Evolutionary conservation across 805 yeast genomes (phyloP), one percentile per base, ranked within the genome.

Genomic region (Candida awuae): DNA sequence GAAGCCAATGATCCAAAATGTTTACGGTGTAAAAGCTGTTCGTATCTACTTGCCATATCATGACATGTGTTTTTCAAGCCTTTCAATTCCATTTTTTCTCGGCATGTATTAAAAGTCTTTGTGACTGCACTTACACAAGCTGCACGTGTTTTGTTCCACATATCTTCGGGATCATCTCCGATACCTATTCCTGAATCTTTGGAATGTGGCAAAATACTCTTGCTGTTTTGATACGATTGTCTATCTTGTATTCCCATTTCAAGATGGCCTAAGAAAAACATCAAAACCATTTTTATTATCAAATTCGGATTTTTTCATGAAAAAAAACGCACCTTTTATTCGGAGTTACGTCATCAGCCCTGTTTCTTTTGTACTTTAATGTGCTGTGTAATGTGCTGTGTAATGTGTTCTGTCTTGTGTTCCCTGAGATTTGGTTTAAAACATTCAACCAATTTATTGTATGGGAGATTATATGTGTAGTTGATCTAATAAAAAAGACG

Each of bases 111-210:
- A 13, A 57, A 33, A 1, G 55, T 48, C 1, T 42, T 46, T 16
- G 29, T 31, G 8, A 58, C 44, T 5, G 59, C 50, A 3, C 23
- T 20, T 19, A 35, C 39, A 35, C 57, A 53, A 1, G 62, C 60
- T 7, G 31, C 20, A 26, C 63, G 40, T 3, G 55, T 54, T 45
- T 46, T 37, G 4, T 40, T 20, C 47, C 47, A 44, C 8, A 38
- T 20, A 16, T 38, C 43, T 6, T 38, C 15, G 1, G 45, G 38
- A 26, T 37, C 38, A 26, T 41, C 44, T 2, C 44, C 44, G 17
- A 37, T 29, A 2, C 30, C 13, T 23, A 41, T 41, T 14, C 44
- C 44, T 1, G 7, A 3, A 17, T 30, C 38, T 12, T 10, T 28
- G 3, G 8, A 13, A 17, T 3, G 14, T 32, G 17, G 9, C 19